Evolutionary conservation across 495 filamentous ascomycete genomes (phyloP).

Genomic region (Podospora bellae-mahoneyi): DNA sequence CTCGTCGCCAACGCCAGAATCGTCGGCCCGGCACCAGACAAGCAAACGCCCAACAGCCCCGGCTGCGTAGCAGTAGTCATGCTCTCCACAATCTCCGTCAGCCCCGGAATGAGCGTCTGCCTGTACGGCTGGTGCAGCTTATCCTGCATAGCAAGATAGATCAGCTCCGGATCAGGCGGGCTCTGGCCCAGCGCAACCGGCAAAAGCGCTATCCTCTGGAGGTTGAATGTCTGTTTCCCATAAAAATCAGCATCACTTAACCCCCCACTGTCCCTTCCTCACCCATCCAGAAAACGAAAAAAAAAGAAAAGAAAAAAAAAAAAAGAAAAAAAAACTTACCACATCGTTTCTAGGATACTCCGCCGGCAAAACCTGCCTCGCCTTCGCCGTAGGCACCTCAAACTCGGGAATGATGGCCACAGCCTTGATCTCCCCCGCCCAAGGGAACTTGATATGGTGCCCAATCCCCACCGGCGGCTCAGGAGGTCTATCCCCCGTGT

Average conservation of each 20-base stretch:
- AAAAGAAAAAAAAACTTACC: conserved; percentile 41
- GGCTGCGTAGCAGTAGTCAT: conserved; percentile 81
- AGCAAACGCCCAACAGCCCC: conserved; percentile 85
- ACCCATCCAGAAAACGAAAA: neutral
- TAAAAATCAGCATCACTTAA: neutral
- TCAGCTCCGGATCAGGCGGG: conserved; percentile 87
- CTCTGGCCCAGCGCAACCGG: conserved; percentile 79
- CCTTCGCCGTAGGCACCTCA: conserved; percentile 84
- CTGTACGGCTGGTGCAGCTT: conserved; percentile 95
- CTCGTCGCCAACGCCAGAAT: conserved; percentile 87
- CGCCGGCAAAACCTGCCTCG: conserved; percentile 74
- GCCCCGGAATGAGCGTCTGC: conserved; percentile 79
- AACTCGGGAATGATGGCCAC: conserved; percentile 94
- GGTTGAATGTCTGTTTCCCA: conserved; percentile 73
- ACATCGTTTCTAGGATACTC: conserved; percentile 74
- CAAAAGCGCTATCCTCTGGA: conserved; percentile 85
- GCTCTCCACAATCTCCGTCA: conserved; percentile 82
- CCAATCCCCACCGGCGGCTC: conserved; percentile 88
- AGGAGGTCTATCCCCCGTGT: conserved; percentile 79
- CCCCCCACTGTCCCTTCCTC: conserved; percentile 6
- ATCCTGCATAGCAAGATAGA: conserved; percentile 96
- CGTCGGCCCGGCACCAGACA: conserved; percentile 90
- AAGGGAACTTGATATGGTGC: conserved; percentile 86
- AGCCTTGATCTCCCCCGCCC: conserved; percentile 90
- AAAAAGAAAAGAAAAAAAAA: neutral